Base-by-base conservation (phyloP, 441 rosid genomes). In the Francoa sonchifolia region DNA sequence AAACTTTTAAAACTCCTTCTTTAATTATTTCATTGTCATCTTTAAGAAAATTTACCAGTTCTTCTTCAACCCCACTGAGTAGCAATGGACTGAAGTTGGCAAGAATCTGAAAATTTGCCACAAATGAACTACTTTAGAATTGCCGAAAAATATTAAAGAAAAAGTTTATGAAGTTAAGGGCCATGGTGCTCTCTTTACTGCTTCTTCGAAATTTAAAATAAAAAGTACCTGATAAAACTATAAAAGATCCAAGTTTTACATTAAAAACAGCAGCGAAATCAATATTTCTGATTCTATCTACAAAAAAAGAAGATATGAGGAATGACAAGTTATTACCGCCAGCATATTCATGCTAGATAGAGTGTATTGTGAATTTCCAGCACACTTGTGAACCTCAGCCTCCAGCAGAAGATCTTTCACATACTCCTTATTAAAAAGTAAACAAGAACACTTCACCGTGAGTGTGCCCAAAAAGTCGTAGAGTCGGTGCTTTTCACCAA, bases 401-500 rank as follows among this genome's bases (percentile, higher is more conserved):
- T 88, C 97, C 41, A 53, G 61, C 56, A 93, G 59, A 54, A 93
- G 60, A 61, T 74, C 97, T 68, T 76, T 84, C 58, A 74, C 93
- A 64, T 76, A 77, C 66, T 93, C 99, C 78, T 84, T 84, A 71
- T 63, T 76, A 76, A 93, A 79, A 50, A 84, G 69, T 49, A 79
- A 58, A 72, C 82, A 82, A 40, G 97, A 84, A 59, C 95, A 79
- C 74, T 93, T 93, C 65, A 82, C 32, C 4, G 95, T 74, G 48
- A 93, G 90, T 26, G 43, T 72, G 68, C 84, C 58, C 39, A 93
- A 65, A 72, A 93, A 88, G 33, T 82, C 97, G 59, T 82, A 76
- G 46, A 93, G 96, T 28, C 65, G 40, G 47, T 93, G 97, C 63
- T 78, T 80, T 63, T 82, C 93, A 45, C 94, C 85, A 31, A 93